phyloP scores from a whole-genome alignment of 768 basidiomycete genomes.

The Psilocybe tampanensis region DNA sequence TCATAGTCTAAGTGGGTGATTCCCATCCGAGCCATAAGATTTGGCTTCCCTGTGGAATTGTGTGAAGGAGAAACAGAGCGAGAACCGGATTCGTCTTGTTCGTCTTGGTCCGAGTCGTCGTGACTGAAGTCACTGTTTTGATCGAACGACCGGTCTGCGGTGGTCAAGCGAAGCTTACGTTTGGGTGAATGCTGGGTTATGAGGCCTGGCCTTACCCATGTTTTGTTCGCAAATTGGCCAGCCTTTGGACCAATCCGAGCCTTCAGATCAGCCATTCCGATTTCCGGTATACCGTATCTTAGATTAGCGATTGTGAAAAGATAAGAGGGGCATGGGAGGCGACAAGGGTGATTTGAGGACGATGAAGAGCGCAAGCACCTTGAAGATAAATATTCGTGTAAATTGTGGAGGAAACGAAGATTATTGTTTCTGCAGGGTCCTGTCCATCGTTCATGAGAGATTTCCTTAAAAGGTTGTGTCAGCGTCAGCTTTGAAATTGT shows the following conservation, averaged over 20 bases:
- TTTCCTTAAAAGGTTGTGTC: background rate
- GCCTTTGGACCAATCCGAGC: conserved; percentile 21
- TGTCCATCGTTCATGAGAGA: background rate
- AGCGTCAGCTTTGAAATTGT: no score
- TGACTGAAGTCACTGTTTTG: conserved; percentile 12
- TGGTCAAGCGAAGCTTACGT: background rate
- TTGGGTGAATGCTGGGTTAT: background rate
- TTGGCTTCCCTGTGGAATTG: background rate
- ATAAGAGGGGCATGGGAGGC: background rate
- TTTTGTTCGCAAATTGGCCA: conserved; percentile 13
- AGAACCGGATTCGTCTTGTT: background rate
- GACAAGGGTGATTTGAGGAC: background rate
- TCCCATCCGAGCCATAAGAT: background rate
- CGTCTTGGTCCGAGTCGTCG: background rate
- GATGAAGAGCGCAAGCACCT: background rate
- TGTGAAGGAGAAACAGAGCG: background rate
- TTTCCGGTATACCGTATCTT: background rate
- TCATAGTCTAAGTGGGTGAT: background rate
- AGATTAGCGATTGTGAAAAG: background rate
- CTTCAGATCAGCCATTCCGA: conserved; percentile 21
- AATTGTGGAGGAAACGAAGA: background rate
- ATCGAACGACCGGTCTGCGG: background rate
- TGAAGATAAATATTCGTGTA: no score
- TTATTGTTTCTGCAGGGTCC: no score
- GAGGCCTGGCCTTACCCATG: conserved; percentile 23